Evolutionary conservation across 768 basidiomycete genomes (phyloP).

Genomic region (Termitomyces sp.): DNA sequence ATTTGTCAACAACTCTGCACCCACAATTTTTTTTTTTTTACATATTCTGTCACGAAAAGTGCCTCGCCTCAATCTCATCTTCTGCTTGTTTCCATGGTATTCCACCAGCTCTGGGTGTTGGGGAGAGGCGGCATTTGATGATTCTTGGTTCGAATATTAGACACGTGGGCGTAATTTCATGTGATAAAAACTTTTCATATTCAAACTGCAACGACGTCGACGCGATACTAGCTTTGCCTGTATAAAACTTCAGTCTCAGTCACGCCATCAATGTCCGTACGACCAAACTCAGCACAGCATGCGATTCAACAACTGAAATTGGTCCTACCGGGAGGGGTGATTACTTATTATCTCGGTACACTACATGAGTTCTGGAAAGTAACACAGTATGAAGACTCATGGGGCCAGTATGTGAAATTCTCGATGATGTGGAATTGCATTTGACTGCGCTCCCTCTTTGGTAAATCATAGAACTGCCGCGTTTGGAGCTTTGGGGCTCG

Average conservation of each 20-base stretch:
- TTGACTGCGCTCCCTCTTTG: neutral
- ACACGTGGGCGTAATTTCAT: constrained; percentile 1
- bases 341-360: constrained; percentile 61
- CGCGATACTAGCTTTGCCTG: neutral
- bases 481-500: constrained; percentile 46
- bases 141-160: neutral
- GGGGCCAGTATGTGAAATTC: constrained; percentile 45
- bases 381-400: constrained; percentile 32
- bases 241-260: neutral
- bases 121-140: neutral
- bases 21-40: neutral
- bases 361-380: constrained; percentile 43
- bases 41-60: neutral
- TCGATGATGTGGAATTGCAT: neutral
- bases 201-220: neutral
- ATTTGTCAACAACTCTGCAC: neutral
- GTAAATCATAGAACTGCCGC: constrained; percentile 41
- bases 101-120: neutral
- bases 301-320: constrained; percentile 69
- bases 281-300: constrained; percentile 28
- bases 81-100: neutral
- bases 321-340: constrained; percentile 59
- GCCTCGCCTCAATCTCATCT: neutral
- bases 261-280: constrained; percentile 13
- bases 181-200: constrained; percentile 3